These are phyloP conservation scores for Didymella sp. DNA, from an alignment of 2,329 filamentous ascomycete genomes.

Conservation along the genomic window DNA sequence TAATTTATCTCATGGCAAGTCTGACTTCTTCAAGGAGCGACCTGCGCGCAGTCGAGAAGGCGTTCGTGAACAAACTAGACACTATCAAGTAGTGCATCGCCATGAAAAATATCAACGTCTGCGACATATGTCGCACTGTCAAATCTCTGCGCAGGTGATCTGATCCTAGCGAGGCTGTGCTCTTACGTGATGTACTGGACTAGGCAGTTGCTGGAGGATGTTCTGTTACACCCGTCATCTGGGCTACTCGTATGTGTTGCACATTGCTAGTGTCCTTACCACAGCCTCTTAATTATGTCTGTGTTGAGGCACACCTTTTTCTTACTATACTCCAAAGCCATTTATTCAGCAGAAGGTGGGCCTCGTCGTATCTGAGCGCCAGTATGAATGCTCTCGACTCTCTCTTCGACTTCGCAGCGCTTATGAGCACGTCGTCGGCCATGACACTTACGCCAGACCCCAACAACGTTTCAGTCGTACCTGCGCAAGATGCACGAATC, in stretches of 20 bases:
- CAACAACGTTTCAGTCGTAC: neutral
- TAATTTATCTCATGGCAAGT: slow-evolving; percentile 68
- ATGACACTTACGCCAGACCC: neutral
- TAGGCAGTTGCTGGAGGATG: slow-evolving; percentile 10
- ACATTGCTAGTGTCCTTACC: neutral
- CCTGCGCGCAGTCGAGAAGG: slow-evolving; percentile 29
- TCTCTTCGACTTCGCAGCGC: slow-evolving; percentile 24
- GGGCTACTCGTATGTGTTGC: slow-evolving; percentile 1
- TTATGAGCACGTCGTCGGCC: slow-evolving; percentile 11
- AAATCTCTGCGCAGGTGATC: neutral
- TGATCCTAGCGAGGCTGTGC: neutral
- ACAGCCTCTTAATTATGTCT: neutral
- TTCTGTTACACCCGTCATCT: slow-evolving; percentile 16
- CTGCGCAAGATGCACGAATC: neutral
- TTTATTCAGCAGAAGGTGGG: neutral
- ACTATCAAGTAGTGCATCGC: neutral
- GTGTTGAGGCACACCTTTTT: neutral
- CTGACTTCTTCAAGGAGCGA: slow-evolving; percentile 35
- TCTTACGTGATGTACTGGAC: neutral
- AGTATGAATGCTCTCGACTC: slow-evolving; percentile 30
- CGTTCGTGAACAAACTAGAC: slow-evolving; percentile 29
- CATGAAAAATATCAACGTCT: neutral
- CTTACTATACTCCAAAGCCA: neutral
- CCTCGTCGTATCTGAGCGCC: neutral
- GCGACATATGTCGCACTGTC: neutral